Conservation (phyloP, 1,284 basidiomycete genomes). For the Ustilago cynodontis region DNA sequence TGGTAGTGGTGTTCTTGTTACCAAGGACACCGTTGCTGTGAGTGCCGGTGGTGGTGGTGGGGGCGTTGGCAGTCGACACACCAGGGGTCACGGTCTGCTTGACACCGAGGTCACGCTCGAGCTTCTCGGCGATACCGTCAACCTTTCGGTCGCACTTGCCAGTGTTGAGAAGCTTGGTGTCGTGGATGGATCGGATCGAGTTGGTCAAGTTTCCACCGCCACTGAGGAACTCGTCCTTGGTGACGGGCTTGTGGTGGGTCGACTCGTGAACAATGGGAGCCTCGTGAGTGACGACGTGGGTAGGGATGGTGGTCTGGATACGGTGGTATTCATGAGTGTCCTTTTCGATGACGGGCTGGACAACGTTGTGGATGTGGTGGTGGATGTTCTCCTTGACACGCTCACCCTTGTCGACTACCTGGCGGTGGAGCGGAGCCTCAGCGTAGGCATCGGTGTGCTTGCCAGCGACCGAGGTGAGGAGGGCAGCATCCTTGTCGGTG, state of each 20-base stretch:
- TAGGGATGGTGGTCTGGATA: conserved; percentile 66
- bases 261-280: conserved; percentile 69
- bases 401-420: conserved; percentile 69
- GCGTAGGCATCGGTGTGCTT: conserved; percentile 57
- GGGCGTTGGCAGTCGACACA: conserved; percentile 4
- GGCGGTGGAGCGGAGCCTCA: conserved; percentile 59
- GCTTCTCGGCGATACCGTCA: conserved; percentile 60
- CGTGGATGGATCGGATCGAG: conserved; percentile 42
- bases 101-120: conserved; percentile 53
- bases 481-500: conserved; percentile 68
- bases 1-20: conserved; percentile 9
- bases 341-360: conserved; percentile 69
- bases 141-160: conserved; percentile 62
- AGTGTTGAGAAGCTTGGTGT: conserved; percentile 62
- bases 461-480: conserved; percentile 65
- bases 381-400: conserved; percentile 64
- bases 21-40: neutral
- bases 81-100: conserved; percentile 12
- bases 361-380: conserved; percentile 70
- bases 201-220: conserved; percentile 61
- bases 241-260: conserved; percentile 63
- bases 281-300: conserved; percentile 64
- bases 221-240: conserved; percentile 65
- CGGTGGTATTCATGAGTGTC: conserved; percentile 69
- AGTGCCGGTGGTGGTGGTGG: conserved; percentile 1